Evolutionary conservation across 306 rosid genomes (phyloP).

Genomic region (Lotus japonicus): DNA sequence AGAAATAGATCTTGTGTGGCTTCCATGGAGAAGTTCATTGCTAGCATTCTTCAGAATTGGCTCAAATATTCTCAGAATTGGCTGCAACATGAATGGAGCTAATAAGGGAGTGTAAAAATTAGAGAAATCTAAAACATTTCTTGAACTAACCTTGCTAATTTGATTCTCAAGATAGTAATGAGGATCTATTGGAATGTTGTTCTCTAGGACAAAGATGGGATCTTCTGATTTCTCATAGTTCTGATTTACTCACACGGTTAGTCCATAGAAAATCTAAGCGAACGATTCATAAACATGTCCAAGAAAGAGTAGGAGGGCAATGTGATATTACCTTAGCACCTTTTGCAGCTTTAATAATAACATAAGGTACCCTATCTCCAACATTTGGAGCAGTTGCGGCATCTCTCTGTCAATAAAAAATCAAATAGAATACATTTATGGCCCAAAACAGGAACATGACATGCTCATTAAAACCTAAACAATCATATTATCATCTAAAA

Average conservation of each 20-base stretch:
- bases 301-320: background rate
- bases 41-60: conserved; percentile 96
- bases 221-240: conserved; percentile 96
- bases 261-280: conserved; percentile 8
- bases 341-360: conserved; percentile 84
- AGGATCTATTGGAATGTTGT: conserved; percentile 92
- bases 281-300: background rate
- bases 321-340: conserved; percentile 76
- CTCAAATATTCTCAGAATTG: conserved; percentile 90
- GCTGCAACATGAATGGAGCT: conserved; percentile 50
- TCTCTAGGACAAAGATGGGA: conserved; percentile 93
- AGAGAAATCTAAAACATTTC: background rate
- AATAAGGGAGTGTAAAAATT: conserved; percentile 16
- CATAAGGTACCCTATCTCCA: conserved; percentile 98
- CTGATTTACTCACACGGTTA: conserved; percentile 39
- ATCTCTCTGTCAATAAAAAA: conserved; percentile 61
- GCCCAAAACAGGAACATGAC: background rate
- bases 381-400: conserved; percentile 99
- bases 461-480: conserved; percentile 10
- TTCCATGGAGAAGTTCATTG: conserved; percentile 95
- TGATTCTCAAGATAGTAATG: conserved; percentile 98
- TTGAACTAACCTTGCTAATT: conserved; percentile 70
- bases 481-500: no score
- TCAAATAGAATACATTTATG: conserved; percentile 8
- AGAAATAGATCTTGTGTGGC: conserved; percentile 90